A percentile compares a stretch with the other conserved stretches of the same genome.
phyloP scores from a whole-genome alignment of 140 eudicot genomes.

The Flaveria floridana region DNA sequence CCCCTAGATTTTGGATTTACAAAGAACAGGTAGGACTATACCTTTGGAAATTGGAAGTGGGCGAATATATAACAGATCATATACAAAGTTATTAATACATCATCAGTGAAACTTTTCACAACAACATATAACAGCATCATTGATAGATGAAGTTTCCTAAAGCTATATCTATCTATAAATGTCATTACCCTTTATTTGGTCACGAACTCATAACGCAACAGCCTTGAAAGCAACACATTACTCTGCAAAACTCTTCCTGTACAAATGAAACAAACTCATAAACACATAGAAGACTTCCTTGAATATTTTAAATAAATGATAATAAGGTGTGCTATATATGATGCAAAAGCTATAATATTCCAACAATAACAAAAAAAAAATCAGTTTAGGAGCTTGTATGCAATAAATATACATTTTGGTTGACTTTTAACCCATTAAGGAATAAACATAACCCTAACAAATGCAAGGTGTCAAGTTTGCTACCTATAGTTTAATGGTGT shows the following conservation, averaged over 20 bases:
- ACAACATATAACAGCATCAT: constrained; percentile 25
- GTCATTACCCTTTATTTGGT: constrained; percentile 7
- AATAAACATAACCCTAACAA: neutral
- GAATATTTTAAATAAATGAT: neutral
- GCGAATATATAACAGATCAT: constrained; percentile 22
- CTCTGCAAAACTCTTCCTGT: constrained; percentile 19
- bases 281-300: neutral
- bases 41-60: neutral
- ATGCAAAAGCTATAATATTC: neutral
- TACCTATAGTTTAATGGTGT: constrained; percentile 1
- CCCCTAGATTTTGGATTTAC: neutral
- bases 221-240: constrained; percentile 6
- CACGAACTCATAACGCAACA: neutral
- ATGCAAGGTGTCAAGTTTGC: neutral
- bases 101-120: constrained; percentile 23
- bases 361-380: neutral
- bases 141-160: constrained; percentile 17
- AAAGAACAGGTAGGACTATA: neutral
- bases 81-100: constrained; percentile 18
- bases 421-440: neutral
- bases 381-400: neutral
- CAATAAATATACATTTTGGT: neutral
- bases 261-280: constrained; percentile 7
- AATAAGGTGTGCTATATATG: neutral
- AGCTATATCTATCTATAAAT: constrained; percentile 14